Evolutionary conservation across 2,329 filamentous ascomycete species (phyloP).

Genomic region (Akanthomyces muscarius): DNA sequence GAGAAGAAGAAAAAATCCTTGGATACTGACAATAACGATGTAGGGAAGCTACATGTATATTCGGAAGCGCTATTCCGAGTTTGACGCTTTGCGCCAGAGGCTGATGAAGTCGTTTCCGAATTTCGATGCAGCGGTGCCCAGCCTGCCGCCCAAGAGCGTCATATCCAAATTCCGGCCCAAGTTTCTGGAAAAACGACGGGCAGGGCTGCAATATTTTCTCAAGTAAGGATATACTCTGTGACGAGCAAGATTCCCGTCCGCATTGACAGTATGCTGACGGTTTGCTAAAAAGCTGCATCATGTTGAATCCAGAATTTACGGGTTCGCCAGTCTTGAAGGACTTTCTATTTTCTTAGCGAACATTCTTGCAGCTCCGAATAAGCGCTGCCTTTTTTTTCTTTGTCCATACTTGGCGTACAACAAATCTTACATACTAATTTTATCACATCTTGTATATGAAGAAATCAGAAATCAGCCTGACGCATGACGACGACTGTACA

Average conservation of each 20-base stretch:
- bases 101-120: constrained; percentile 78
- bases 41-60: constrained; percentile 60
- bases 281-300: constrained; percentile 16
- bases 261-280: constrained; percentile 19
- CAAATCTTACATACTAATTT: background rate
- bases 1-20: background rate
- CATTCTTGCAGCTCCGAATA: background rate
- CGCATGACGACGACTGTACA: background rate
- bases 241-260: background rate
- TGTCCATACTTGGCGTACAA: background rate
- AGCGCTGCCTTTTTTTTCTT: background rate
- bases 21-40: constrained; percentile 21
- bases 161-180: constrained; percentile 79
- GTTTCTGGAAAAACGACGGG: constrained; percentile 80
- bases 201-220: constrained; percentile 85
- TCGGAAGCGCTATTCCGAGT: constrained; percentile 83
- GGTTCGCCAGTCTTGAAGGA: constrained; percentile 24
- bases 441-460: background rate
- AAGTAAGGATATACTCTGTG: constrained; percentile 56
- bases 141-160: constrained; percentile 84
- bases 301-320: constrained; percentile 23
- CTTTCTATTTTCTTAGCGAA: constrained; percentile 22
- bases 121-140: constrained; percentile 81
- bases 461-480: background rate
- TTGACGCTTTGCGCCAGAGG: constrained; percentile 73